Percentiles rank a stretch among this genome's conserved stretches.
These are phyloP conservation scores for Bipolaris bicolor DNA, from an alignment of 2,329 filamentous ascomycete species.

Conservation along the genomic window DNA sequence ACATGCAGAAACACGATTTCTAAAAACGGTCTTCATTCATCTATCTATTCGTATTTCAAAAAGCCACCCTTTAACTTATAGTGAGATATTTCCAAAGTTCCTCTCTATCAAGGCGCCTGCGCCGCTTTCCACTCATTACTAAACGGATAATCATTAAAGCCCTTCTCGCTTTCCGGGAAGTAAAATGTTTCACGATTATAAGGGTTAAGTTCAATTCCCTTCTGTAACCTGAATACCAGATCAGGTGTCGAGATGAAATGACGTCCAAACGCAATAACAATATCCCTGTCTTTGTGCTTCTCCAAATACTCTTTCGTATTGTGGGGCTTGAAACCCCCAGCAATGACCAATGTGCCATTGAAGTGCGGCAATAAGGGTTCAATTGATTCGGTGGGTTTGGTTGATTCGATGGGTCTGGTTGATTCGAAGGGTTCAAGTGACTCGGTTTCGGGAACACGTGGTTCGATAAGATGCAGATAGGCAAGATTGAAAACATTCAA, in stretches of 20 bases:
- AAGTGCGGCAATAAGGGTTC: slow-evolving; percentile 35
- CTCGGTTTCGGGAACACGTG: slow-evolving; percentile 58
- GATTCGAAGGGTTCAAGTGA: slow-evolving; percentile 28
- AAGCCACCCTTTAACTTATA: neutral
- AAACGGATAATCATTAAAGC: slow-evolving; percentile 51
- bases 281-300: slow-evolving; percentile 52
- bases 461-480: slow-evolving; percentile 60
- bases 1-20: too few relatives aligned
- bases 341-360: slow-evolving; percentile 46
- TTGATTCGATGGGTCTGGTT: slow-evolving; percentile 25
- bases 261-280: slow-evolving; percentile 57
- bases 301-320: slow-evolving; percentile 48
- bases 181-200: slow-evolving; percentile 59
- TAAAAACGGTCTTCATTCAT: too few relatives aligned
- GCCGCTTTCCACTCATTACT: slow-evolving; percentile 17
- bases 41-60: neutral
- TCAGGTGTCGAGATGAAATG: slow-evolving; percentile 59
- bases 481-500: slow-evolving; percentile 61
- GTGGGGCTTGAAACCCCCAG: slow-evolving; percentile 51
- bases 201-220: slow-evolving; percentile 52
- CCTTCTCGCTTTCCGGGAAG: slow-evolving; percentile 37
- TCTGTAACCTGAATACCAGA: slow-evolving; percentile 53
- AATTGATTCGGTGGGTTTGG: slow-evolving; percentile 20
- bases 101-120: too few relatives aligned
- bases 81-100: too few relatives aligned